A percentile compares a stretch with the other conserved stretches of the same genome.
These are phyloP conservation scores for Candida schatavii DNA, from an alignment of 805 yeast genomes.

Conservation along the genomic window DNA sequence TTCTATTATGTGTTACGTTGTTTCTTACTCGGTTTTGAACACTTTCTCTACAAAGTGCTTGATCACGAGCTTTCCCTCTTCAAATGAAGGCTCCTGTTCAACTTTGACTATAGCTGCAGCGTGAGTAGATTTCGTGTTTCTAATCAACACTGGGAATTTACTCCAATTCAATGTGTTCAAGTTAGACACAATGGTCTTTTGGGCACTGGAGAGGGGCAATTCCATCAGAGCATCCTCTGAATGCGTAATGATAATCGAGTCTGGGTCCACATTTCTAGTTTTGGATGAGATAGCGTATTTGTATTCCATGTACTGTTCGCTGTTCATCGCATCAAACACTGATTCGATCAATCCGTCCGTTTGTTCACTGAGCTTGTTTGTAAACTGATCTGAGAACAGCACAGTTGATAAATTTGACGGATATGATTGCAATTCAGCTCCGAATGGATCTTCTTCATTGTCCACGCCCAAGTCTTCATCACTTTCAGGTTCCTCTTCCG, in stretches of 20 bases:
- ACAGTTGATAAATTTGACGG: not conserved
- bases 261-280: slow-evolving; percentile 4
- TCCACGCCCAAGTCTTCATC: not conserved
- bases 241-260: slow-evolving; percentile 6
- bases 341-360: slow-evolving; percentile 66
- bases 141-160: slow-evolving; percentile 68
- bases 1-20: too few relatives aligned
- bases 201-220: slow-evolving; percentile 40
- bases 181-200: slow-evolving; percentile 49
- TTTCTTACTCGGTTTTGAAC: slow-evolving; percentile 12
- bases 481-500: not conserved
- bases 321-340: slow-evolving; percentile 55
- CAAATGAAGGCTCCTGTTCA: slow-evolving; percentile 34
- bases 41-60: slow-evolving; percentile 55
- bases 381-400: slow-evolving; percentile 5
- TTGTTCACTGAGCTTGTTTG: slow-evolving; percentile 49
- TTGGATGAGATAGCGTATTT: slow-evolving; percentile 10
- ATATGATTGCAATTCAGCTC: not conserved
- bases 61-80: slow-evolving; percentile 69
- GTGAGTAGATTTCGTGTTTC: slow-evolving; percentile 66
- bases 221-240: slow-evolving; percentile 18
- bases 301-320: slow-evolving; percentile 20
- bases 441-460: not conserved
- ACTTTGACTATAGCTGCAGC: slow-evolving; percentile 77
- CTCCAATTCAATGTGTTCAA: slow-evolving; percentile 64